Conservation (phyloP, 1,284 basidiomycete species). For the Hypsizygus ulmarius region DNA sequence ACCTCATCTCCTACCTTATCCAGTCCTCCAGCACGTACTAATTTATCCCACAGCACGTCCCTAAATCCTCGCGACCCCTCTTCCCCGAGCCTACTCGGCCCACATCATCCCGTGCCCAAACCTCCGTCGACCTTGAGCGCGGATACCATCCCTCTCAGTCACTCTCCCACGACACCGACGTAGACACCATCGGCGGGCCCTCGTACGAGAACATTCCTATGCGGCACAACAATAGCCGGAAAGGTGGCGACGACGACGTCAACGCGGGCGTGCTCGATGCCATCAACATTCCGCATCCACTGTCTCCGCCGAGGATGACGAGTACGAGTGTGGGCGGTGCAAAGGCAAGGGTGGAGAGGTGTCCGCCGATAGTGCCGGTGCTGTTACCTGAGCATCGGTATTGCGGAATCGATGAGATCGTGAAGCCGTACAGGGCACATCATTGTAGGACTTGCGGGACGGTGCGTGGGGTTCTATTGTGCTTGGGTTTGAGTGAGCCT, state of each 20-base stretch:
- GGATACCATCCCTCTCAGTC: conserved; percentile 1
- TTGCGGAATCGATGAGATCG: conserved; percentile 52
- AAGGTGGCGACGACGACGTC: no score
- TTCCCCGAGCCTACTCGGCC: conserved; percentile 22
- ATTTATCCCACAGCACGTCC: conserved; percentile 25
- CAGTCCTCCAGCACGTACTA: not conserved
- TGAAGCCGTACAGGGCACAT: conserved; percentile 72
- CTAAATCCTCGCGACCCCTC: conserved; percentile 26
- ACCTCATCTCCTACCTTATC: no score
- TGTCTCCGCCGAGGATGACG: not conserved
- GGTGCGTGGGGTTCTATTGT: conserved; percentile 34
- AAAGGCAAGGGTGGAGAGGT: conserved; percentile 27
- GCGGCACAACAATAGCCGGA: conserved; percentile 1
- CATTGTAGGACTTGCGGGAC: conserved; percentile 76
- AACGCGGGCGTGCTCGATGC: no score
- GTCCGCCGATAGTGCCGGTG: conserved; percentile 46
- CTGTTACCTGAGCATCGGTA: conserved; percentile 58
- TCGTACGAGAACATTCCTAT: conserved; percentile 38
- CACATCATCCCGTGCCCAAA: conserved; percentile 16
- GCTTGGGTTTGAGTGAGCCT: not conserved
- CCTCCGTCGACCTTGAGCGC: not conserved
- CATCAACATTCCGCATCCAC: not conserved
- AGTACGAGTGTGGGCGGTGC: conserved; percentile 3
- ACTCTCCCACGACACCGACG: conserved; percentile 8
- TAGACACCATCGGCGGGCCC: conserved; percentile 37